Evolutionary conservation across 2,329 filamentous ascomycete genomes (phyloP), one percentile per base, ranked within the genome.

Genomic region (Penicillium sp.): DNA sequence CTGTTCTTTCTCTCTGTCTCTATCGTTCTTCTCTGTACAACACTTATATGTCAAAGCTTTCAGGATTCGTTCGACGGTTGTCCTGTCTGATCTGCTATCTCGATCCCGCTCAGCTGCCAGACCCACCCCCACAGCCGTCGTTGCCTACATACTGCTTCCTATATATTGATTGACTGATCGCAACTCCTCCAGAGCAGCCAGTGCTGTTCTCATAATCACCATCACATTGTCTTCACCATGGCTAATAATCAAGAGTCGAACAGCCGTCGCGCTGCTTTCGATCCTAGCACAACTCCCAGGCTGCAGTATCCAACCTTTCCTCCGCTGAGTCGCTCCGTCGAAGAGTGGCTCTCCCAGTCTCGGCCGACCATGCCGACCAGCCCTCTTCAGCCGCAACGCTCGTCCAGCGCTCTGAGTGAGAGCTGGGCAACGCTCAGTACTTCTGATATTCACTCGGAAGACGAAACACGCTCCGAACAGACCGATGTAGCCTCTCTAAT

Each of bases 401-500:
- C 64, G 3, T 45, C 50, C 62, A 68, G 60, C 51, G 67, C 73
- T 11, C 64, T 78, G 58, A 74, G 73, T 55, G 76, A 77, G 55
- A 78, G 76, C 62, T 78, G 76, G 76, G 73, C 76, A 20, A 75
- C 73, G 2, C 64, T 78, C 57, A 74, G 73, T 53, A 68, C 67
- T n/a, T 72, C 72, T 18, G 75, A 78, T 58, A 65, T 69, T 21
- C 71, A 74, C 51, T 76, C 74, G 2, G 75, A 77, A 56, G 75
- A 79, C 62, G 76, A 74, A 50, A 65, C 70, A 56, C 72, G 68
- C 33, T 78, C 76, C 2, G 75, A 77, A 40, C 68, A 72, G 50
- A 76, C 76, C 11, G 75, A 78, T 62, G 60, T 66, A 23, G 73
- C 67, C 16, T 79, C 76, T 21, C 62, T 79, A 47, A 70, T 79